phyloP scores from a whole-genome alignment of 257 asterid species.

The Cinchona pubescens region DNA sequence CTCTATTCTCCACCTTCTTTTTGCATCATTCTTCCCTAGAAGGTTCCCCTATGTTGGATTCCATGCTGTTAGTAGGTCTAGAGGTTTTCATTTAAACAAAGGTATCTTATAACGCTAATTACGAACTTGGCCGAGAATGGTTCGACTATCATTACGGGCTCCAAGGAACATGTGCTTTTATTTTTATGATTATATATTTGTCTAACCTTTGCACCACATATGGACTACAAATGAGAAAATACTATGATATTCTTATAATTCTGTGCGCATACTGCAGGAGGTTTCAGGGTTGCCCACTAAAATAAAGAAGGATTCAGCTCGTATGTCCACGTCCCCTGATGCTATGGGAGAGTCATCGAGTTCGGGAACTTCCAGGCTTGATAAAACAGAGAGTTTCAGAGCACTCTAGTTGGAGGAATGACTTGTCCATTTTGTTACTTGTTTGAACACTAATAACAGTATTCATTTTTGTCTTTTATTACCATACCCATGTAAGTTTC shows the following conservation, averaged over 20 bases:
- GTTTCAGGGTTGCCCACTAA: constrained; percentile 75
- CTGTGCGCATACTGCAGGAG: constrained; percentile 46
- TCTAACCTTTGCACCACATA: not conserved
- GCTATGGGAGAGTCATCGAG: constrained; percentile 76
- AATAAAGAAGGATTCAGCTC: constrained; percentile 59
- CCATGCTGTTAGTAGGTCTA: not conserved
- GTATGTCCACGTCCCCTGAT: constrained; percentile 48
- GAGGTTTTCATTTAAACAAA: not conserved
- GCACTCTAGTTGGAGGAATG: constrained; percentile 29
- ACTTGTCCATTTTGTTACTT: not conserved
- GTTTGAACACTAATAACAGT: not conserved
- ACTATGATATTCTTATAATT: not conserved
- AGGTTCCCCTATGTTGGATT: not conserved
- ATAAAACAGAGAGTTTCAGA: constrained; percentile 57
- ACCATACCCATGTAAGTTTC: not conserved
- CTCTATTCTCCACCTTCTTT: not conserved
- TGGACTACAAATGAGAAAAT: no score
- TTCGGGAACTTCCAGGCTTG: constrained; percentile 73
- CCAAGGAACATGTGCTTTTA: not conserved
- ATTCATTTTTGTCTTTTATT: not conserved
- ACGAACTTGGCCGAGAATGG: not conserved
- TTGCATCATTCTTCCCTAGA: not conserved
- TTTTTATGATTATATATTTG: not conserved
- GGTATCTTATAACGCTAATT: not conserved
- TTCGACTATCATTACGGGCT: not conserved